These are phyloP conservation scores for Phoma sp. DNA, from an alignment of 2,329 filamentous ascomycete genomes.

Conservation along the genomic window DNA sequence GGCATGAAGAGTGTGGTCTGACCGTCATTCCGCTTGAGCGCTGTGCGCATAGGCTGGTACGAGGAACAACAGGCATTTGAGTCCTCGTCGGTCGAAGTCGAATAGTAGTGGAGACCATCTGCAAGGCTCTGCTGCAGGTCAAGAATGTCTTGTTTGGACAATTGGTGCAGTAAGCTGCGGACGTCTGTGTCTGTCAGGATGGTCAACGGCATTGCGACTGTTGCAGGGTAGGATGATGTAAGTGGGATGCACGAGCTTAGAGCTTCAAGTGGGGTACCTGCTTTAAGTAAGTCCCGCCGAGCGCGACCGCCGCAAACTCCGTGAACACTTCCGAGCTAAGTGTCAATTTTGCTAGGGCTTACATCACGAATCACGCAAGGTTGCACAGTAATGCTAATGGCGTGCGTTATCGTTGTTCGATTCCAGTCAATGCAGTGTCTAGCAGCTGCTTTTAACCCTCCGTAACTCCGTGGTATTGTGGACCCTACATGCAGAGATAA, in stretches of 20 bases:
- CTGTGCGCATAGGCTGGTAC: slow-evolving; percentile 68
- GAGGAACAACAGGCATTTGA: slow-evolving; percentile 62
- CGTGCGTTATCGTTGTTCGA: slow-evolving; percentile 44
- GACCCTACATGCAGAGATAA: slow-evolving; percentile 50
- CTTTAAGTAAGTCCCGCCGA: background rate
- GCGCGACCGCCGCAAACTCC: background rate
- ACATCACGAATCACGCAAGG: slow-evolving; percentile 29
- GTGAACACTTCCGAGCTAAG: background rate
- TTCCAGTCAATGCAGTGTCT: slow-evolving; percentile 45
- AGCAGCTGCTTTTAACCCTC: slow-evolving; percentile 47
- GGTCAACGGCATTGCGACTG: slow-evolving; percentile 62
- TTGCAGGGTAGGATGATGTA: slow-evolving; percentile 10
- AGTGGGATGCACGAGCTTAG: slow-evolving; percentile 3
- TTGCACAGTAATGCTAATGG: slow-evolving; percentile 32
- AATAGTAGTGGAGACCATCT: slow-evolving; percentile 69
- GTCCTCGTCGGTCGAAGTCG: slow-evolving; percentile 64
- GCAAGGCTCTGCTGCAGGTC: slow-evolving; percentile 64
- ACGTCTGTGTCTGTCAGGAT: slow-evolving; percentile 65
- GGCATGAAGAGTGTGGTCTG: slow-evolving; percentile 72
- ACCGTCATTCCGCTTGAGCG: slow-evolving; percentile 66
- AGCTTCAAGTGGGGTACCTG: slow-evolving; percentile 9
- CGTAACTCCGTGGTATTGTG: slow-evolving; percentile 49
- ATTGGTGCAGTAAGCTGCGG: slow-evolving; percentile 60
- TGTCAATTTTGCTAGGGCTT: slow-evolving; percentile 9
- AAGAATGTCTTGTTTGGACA: slow-evolving; percentile 63